These are phyloP conservation scores for Morella rubra DNA, from an alignment of 306 rosid species.

Conservation along the genomic window DNA sequence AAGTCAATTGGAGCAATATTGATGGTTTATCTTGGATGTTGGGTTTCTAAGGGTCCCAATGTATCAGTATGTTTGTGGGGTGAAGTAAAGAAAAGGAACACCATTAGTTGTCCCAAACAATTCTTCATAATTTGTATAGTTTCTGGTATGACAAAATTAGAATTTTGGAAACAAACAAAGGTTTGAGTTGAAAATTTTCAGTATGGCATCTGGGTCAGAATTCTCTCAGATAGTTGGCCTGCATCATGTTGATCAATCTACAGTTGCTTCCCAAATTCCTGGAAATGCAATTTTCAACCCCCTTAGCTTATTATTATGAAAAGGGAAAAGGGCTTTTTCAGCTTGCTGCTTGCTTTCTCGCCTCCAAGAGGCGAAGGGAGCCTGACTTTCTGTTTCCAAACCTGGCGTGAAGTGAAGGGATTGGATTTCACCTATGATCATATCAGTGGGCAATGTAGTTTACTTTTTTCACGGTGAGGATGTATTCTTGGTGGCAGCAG, in stretches of 20 bases:
- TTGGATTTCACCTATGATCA: too few species aligned
- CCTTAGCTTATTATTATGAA: background rate
- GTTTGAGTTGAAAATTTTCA: background rate
- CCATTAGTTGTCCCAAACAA: background rate
- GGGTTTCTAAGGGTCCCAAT: background rate
- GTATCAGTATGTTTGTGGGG: background rate
- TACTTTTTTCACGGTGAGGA: too few species aligned
- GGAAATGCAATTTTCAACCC: background rate
- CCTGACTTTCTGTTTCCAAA: too few species aligned
- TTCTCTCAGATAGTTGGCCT: background rate
- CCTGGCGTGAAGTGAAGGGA: too few species aligned
- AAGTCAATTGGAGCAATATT: background rate
- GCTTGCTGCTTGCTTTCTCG: too few species aligned
- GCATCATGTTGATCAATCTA: background rate
- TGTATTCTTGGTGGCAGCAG: too few species aligned
- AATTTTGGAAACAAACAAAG: background rate
- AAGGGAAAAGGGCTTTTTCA: too few species aligned
- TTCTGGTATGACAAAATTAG: background rate
- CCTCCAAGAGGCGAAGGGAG: too few species aligned
- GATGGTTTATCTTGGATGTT: background rate
- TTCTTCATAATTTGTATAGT: background rate
- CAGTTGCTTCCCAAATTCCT: background rate
- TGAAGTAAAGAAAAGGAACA: background rate
- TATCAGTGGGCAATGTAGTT: too few species aligned
- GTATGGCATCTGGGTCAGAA: background rate